Base-by-base conservation (phyloP, 352 stramenopile species). In the Halophytophthora polymorphica region DNA sequence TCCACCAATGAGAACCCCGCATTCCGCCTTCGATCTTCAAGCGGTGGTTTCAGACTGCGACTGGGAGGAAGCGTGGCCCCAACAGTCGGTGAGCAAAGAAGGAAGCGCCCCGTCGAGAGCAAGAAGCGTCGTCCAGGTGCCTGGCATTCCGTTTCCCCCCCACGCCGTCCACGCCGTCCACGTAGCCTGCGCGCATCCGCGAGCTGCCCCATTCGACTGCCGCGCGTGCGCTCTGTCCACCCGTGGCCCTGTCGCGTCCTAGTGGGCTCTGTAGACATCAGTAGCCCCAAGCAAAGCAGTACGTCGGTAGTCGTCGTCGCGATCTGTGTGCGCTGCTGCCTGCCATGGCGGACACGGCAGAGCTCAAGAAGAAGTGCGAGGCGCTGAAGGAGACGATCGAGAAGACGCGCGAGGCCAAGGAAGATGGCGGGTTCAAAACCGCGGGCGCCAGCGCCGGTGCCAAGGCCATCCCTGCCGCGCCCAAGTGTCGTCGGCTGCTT, bases 401-500 rank as follows among this genome's bases (percentile, higher is more conserved):
- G 53, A 81, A 86, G 58, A 92, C 80, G 17, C 84, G 84, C 45
- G 72, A 88, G 19, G 73, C 67, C 23, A 95, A 95, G 49, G 52
- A 67, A 12, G 78, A 95, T 36, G 84, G 84, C 35, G 82, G 84
- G 10, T 93, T 95, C 65, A 80, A 89, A 56, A 71, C 29, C 37
- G 69, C 74, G 11, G 82, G 85, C 47, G 58, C 63, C 19, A 77
- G 61, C 34, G 53, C 73, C 22, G 70, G 82, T 31, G 82, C 79
- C 62, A 95, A 95, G 66, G 4, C 75, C 17, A 85, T 93, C 39
- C 89, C 82, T 7, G 78, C 90, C 2, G 73, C 86, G 11, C 90
- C 90, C 14, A 98, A 98, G 66, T 90, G 90, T 51, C 79, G 96
- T 42, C 82, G 97, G 11, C 77, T 97, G 47, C 79, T 99, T 23